Base-by-base conservation (phyloP, 768 basidiomycete species). In the Gautieria morchelliformis region DNA sequence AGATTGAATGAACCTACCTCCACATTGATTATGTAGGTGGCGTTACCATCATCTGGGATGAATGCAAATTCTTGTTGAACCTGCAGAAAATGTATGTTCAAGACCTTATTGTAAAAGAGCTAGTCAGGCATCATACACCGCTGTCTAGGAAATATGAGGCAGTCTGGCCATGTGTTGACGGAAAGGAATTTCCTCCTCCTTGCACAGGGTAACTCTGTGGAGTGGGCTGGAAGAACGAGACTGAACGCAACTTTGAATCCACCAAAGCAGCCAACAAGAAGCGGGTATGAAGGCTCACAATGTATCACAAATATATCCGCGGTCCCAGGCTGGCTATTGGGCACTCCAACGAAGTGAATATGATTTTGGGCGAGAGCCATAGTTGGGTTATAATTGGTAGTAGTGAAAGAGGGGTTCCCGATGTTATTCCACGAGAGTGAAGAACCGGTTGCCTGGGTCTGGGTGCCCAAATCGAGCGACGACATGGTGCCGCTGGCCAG, bases 281-380 rank as follows among this genome's bases (percentile, higher is more conserved):
- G 35, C 35, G 14, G 32, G 37, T 45, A 56, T 40, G 19, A 3
- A 19, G 1, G 74, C 85, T 62, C 64, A 87, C 89, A 94, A 69
- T 94, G 92, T 59, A 94, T 88, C 27, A 93, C 89, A 62, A 89
- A 94, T 58, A 93, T 85, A 53, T 83, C 73, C 2, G 83, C 85
- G 41, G 77, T 80, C 11, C 91, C 91, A 19, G 85, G 78, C n/a
- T 79, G 58, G 7, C 78, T 74, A 22, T 74, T 76, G 9, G 89
- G 86, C 1, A 88, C 82, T 59, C 87, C 74, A 22, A 93, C 73
- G 78, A 91, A 93, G 67, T 86, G 82, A 53, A 94, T 75, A 66
- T 94, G 92, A 68, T 94, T 94, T 63, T 89, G 83, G 10, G 90
- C 89, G 39, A 90, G 74, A 0, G 85, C 89, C 79, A 89, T 84